Conservation (phyloP, 169 alveolate species). For the Plasmodium ovale region DNA sequence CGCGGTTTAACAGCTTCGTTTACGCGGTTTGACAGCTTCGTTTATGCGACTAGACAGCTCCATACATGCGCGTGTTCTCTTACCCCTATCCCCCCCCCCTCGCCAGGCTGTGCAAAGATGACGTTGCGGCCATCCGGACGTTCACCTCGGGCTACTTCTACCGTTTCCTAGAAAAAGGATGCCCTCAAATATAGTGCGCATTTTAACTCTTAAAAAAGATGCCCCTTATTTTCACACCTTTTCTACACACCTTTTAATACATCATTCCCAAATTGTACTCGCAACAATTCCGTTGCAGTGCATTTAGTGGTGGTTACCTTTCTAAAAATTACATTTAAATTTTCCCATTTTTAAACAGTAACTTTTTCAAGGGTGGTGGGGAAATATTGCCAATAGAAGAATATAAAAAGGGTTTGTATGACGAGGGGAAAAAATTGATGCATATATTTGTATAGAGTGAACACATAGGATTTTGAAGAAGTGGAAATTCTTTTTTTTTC, state of each 20-base stretch:
- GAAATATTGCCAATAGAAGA: conserved; percentile 48
- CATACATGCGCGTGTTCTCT: neutral
- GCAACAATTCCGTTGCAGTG: too few species aligned
- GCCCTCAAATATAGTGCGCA: conserved; percentile 55
- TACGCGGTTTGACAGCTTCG: too few species aligned
- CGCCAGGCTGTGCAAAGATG: conserved; percentile 68
- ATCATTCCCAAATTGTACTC: too few species aligned
- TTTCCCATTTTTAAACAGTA: conserved; percentile 30
- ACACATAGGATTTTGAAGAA: neutral
- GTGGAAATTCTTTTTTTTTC: too few species aligned
- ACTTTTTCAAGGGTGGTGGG: conserved; percentile 67
- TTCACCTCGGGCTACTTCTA: conserved; percentile 62
- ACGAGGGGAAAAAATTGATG: neutral
- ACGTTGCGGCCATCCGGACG: conserved; percentile 41
- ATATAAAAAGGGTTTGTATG: conserved; percentile 38
- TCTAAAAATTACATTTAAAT: neutral
- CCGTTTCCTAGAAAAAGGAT: conserved; percentile 46
- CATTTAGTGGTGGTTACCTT: too few species aligned
- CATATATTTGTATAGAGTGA: neutral
- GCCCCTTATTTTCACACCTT: too few species aligned
- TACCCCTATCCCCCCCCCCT: neutral
- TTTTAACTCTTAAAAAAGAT: neutral
- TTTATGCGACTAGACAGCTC: too few species aligned
- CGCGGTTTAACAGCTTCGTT: too few species aligned
- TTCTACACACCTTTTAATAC: too few species aligned